Evolutionary conservation across 2,329 filamentous ascomycete species (phyloP), one percentile per base, ranked within the genome.

Genomic region (Xylariaceae sp.): DNA sequence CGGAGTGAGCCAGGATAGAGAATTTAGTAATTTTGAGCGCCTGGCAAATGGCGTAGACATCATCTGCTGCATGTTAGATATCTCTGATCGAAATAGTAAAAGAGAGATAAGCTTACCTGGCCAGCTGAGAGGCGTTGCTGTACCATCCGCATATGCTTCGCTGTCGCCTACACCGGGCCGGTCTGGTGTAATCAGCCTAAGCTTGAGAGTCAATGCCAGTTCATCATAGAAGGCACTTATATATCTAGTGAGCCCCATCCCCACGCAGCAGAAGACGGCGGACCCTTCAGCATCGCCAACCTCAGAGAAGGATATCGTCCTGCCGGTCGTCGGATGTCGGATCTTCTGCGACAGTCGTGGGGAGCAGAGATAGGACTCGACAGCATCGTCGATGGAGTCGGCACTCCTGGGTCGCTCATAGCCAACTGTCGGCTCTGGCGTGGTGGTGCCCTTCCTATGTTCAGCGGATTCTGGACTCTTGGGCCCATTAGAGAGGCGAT

Each of bases 161-260:
- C 91, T 96, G 56, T 89, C 90, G 36, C 93, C 93, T 13, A 98
- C 88, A 19, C 93, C 93, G 41, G 93, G 93, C 39, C 93, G 81
- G 63, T 98, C 93, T 4, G 91, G 86, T 0, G 93, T 97, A 51
- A 98, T 95, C 38, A 98, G 74, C 16, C 93, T 81, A 42, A 98
- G 67, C 62, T 89, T 93, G 44, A 98, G 69, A 1, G 90, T 95
- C 56, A 87, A 69, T 2, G 93, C 93, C 39, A 98, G 72, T 63
- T 98, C 93, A 61, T 98, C 93, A 60, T 97, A 98, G 61, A 98
- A 98, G 0, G 90, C 89, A 46, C 89, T 96, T 45, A 98, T 87
- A 61, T 93, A 98, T 64, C 93, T 80, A 9, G 93, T 98, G 55
- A 98, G 66, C 0, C 93, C 93, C 93, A 98, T 98, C 16, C 93